A percentile compares a stretch with the other conserved stretches of the same genome.
Evolutionary conservation across 345 rosid species (phyloP).

Genomic region (Eucalyptus erythrocorys): DNA sequence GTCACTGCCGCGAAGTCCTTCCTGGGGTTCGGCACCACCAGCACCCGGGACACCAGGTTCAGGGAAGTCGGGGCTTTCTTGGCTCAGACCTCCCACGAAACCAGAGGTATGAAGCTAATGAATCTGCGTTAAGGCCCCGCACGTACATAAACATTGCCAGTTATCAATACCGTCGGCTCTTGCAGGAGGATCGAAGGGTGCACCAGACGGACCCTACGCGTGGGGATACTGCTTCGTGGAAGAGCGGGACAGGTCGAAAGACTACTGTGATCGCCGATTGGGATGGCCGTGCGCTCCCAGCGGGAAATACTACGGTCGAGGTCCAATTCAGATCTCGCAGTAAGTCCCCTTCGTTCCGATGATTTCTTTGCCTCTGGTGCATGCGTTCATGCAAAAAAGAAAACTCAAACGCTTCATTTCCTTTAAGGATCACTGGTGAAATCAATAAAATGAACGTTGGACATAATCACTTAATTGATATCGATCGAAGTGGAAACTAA

Average conservation of each 20-base stretch:
- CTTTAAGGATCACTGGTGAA: background rate
- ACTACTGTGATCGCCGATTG: background rate
- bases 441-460: background rate
- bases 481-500: background rate
- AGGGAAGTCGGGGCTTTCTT: conserved; percentile 57
- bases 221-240: conserved; percentile 17
- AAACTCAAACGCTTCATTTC: background rate
- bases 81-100: conserved; percentile 64
- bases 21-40: conserved; percentile 28
- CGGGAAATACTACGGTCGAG: conserved; percentile 14
- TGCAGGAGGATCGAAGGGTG: conserved; percentile 2
- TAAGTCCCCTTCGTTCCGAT: background rate
- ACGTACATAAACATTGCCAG: background rate
- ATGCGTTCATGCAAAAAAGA: background rate
- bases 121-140: background rate
- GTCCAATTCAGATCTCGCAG: conserved; percentile 17
- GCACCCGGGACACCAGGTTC: conserved; percentile 16
- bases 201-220: conserved; percentile 16
- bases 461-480: background rate
- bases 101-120: conserved; percentile 19
- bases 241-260: background rate
- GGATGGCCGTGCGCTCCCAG: conserved; percentile 14
- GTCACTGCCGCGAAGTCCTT: conserved; percentile 33
- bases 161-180: background rate
- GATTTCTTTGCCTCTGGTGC: too few species aligned